Evolutionary conservation across 768 basidiomycete genomes (phyloP), one percentile per base, ranked within the genome.

Genomic region (Lactifluus rugatus): DNA sequence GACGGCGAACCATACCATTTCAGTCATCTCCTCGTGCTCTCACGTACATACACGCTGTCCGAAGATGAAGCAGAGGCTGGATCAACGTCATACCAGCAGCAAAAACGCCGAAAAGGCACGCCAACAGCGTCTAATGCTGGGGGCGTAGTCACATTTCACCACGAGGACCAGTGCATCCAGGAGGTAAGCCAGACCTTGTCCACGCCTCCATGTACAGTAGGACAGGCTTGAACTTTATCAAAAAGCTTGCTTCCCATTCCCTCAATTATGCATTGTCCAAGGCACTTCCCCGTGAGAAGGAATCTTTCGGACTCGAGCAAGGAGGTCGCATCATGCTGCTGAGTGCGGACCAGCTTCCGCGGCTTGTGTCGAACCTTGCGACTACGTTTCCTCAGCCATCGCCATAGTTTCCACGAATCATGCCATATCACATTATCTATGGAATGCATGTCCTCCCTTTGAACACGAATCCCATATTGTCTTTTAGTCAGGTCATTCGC

Each of bases 81-180:
- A 13, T 62, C 65, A 1, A 77, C 56, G 41, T 49, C 48, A 5
- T 26, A 41, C 64, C 71, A 71, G 65, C 75, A 65, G 58, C 72
- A 70, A 39, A 75, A 68, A 60, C 81, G 76, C 66, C 70, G 65
- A 60, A 76, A 76, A 32, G 54, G 61, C 3, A 52, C 56, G 59
- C 58, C 66, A 47, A 56, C 68, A 41, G 62, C 71, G 46, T 66
- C 70, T 6, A 75, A 76, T 13, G 64, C 65, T 2, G 81, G 82
- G 53, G 80, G 83, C 0, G 73, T 82, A 5, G 87, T 84, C 66
- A 73, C 82, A 2, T 95, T 89, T 73, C 93, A 96, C 66, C 84
- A 87, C 0, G 94, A 96, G 68, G 93, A 96, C 69, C 84, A 85
- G 42, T 75, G 75, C 42, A 82, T 93, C 52, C 76, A 79, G 56